Base-by-base conservation (phyloP, 2,329 filamentous ascomycete species). In the Diaporthe aspalathi region DNA sequence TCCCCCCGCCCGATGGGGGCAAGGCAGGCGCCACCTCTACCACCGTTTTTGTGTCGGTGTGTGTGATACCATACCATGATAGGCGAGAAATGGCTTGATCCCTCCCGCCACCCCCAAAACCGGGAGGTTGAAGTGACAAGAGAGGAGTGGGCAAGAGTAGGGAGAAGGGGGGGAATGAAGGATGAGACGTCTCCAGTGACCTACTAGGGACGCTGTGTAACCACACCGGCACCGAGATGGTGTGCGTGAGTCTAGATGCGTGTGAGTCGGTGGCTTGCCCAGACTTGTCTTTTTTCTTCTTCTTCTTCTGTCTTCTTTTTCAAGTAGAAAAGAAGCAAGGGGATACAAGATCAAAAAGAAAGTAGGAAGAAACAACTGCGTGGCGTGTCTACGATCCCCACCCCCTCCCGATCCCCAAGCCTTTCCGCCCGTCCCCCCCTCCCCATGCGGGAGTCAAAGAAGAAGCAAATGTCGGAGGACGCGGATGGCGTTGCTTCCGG, bases 101-200 rank as follows among this genome's bases (percentile, higher is more conserved):
- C 32, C 27, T n/a, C n/a, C n/a, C n/a, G n/a, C n/a, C n/a, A n/a
- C n/a, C n/a, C n/a, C n/a, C n/a, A n/a, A n/a, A n/a, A n/a, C 56
- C 38, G 56, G 38, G 56, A 57, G 35, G 35, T 9, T 5, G 9
- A 12, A 12, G 35, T 5, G 35, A 38, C 6, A 38, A 12, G 9
- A 2, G 35, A 12, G 9, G 35, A 11, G 9, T 2, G 35, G 35
- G 35, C 6, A 38, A 7, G 12, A 12, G 35, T 9, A 38, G 12
- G 35, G 12, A 38, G 9, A 38, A n/a, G n/a, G n/a, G n/a, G n/a
- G 35, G 9, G 12, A 29, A 20, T 14, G 11, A 49, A 43, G 65
- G 49, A 35, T 54, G 52, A 60, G 66, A 68, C 32, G 47, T 70
- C 71, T 67, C 71, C 71, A 72, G 71, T 72, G 71, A 72, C 54